Conservation (phyloP, 148 eudicot species). For the Limonium bicolor region DNA sequence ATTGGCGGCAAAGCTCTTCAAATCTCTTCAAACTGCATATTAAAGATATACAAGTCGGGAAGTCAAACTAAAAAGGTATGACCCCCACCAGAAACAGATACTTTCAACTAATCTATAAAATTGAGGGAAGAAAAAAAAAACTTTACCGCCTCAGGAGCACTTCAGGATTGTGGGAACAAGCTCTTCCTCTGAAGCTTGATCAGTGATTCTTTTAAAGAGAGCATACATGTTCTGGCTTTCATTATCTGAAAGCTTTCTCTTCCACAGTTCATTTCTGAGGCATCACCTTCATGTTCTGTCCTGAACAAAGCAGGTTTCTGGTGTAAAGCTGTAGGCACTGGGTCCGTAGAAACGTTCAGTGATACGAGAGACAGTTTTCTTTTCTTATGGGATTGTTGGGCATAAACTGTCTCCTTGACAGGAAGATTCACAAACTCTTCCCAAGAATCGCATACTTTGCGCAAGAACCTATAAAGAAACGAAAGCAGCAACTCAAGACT, state of each 20-base stretch:
- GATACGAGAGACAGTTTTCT: constrained; percentile 16
- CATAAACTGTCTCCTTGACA: constrained; percentile 5
- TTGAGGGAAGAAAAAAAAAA: not conserved
- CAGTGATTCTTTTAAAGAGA: constrained; percentile 44
- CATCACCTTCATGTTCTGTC: constrained; percentile 10
- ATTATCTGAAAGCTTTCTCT: constrained; percentile 18
- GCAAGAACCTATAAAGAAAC: constrained; percentile 43
- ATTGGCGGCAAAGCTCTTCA: constrained; percentile 40
- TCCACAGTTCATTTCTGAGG: constrained; percentile 3
- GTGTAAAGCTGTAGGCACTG: constrained; percentile 8
- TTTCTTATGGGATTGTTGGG: constrained; percentile 26
- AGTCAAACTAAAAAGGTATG: not conserved
- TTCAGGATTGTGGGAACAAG: constrained; percentile 81
- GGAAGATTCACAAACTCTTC: constrained; percentile 30
- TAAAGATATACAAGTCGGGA: constrained; percentile 2
- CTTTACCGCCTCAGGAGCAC: constrained; percentile 65
- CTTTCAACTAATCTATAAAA: not conserved
- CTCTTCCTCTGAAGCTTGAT: constrained; percentile 46
- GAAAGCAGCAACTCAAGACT: not conserved
- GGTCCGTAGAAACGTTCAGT: constrained; percentile 6
- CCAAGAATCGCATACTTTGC: constrained; percentile 64
- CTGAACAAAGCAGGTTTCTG: constrained; percentile 4
- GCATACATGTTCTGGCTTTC: constrained; percentile 47
- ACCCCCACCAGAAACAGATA: not conserved
- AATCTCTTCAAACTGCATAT: constrained; percentile 57